A percentile compares a stretch with the other conserved stretches of the same genome.
phyloP scores from a whole-genome alignment of 345 rosid genomes.

The Fremontodendron californicum region DNA sequence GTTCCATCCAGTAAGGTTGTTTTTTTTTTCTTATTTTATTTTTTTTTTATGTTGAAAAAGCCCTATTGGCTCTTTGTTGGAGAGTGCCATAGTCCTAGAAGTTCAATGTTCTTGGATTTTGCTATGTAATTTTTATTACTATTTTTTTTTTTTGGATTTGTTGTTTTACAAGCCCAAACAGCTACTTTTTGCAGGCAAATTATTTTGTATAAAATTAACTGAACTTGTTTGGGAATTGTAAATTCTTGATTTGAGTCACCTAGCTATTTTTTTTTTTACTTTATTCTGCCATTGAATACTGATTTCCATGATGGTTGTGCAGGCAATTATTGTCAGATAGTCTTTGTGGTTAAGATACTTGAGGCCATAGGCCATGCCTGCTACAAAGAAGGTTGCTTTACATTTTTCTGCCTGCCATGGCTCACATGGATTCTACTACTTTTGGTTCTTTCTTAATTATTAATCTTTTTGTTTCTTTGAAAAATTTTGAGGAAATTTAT shows the following conservation, averaged over 20 bases:
- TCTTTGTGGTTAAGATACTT: not conserved
- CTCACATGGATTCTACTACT: not conserved
- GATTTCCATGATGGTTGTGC: slow-evolving; percentile 1
- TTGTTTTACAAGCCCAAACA: not conserved
- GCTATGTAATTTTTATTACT: too few relatives aligned
- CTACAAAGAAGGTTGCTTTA: slow-evolving; percentile 9
- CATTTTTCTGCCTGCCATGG: not conserved
- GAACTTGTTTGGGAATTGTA: not conserved
- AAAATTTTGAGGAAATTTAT: not conserved
- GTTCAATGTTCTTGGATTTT: too few relatives aligned
- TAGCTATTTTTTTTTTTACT: not conserved
- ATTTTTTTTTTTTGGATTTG: not conserved
- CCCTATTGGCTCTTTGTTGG: not conserved
- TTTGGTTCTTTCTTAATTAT: too few relatives aligned
- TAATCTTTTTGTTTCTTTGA: too few relatives aligned
- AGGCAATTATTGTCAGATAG: not conserved
- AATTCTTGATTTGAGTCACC: not conserved
- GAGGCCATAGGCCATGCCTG: slow-evolving; percentile 16
- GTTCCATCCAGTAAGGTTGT: too few relatives aligned
- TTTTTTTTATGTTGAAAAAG: too few relatives aligned
- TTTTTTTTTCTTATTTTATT: too few relatives aligned
- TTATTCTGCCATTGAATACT: not conserved
- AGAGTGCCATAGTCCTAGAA: not conserved
- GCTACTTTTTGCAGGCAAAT: not conserved
- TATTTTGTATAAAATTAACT: not conserved